Conservation (phyloP, 129 eudicot species). For the Heracleum sosnowskyi region DNA sequence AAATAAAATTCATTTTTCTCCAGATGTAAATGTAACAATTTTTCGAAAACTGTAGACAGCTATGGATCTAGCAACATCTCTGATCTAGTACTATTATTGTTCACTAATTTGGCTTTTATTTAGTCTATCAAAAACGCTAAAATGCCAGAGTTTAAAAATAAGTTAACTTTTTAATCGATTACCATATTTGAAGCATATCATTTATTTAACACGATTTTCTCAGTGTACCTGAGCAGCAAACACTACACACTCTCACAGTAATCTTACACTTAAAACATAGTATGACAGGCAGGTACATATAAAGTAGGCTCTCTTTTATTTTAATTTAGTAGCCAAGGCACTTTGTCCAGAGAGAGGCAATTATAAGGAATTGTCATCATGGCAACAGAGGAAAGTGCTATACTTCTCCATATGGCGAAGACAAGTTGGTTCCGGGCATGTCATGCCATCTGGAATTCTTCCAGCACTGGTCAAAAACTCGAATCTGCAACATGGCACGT, state of each 20-base stretch:
- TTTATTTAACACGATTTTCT: neutral
- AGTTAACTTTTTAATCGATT: no score
- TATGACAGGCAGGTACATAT: neutral
- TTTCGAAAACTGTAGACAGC: no score
- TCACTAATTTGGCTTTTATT: no score
- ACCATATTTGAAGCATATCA: neutral
- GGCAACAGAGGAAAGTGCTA: constrained; percentile 72
- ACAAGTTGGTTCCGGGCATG: constrained; percentile 63
- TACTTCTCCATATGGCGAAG: constrained; percentile 60
- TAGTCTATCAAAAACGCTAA: no score
- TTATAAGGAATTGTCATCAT: constrained; percentile 26
- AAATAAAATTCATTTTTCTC: neutral
- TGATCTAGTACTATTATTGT: no score
- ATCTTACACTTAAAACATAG: neutral
- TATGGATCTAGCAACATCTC: no score
- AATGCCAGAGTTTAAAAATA: no score
- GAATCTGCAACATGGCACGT: constrained; percentile 48
- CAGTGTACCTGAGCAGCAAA: neutral
- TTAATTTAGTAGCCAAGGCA: constrained; percentile 1
- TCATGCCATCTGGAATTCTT: constrained; percentile 53
- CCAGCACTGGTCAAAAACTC: constrained; percentile 52
- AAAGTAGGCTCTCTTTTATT: neutral
- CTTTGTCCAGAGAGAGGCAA: neutral
- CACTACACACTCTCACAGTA: neutral
- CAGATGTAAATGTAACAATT: neutral